Base-by-base conservation (phyloP, 164 flowering plant species). In the Stephania yunnanensis region DNA sequence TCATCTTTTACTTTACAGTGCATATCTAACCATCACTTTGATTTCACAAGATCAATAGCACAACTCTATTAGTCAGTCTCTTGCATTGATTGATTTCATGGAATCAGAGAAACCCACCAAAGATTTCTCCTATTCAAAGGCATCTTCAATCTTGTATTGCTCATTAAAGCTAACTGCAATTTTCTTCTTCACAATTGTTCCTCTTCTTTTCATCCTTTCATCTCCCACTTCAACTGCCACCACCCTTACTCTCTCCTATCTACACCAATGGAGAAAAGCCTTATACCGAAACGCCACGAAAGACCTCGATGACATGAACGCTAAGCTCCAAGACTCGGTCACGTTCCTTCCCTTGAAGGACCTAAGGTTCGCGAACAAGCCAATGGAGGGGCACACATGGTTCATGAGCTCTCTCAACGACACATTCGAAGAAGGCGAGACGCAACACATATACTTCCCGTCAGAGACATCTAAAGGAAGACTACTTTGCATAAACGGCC, bases 321-420 rank as follows among this genome's bases (percentile, higher is more conserved):
- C 80, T 19, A 89, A 76, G 76, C 90, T 91, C 36, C 85, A 85
- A 0, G 73, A 76, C 0, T 76, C 95, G 0, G 87, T 91, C 71
- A 92, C 96, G 3, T 92, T 92, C 73, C 90, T 92, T 70, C 98
- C 97, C 0, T 83, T 94, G 11, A 91, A 92, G 77, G 97, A 94
- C 80, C 76, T 89, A 22, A 80, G 92, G 2, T 93, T 66, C 77
- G 17, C 89, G 7, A 5, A 71, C 12, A 76, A 83, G 1, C 82
- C 95, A 36, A 78, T 78, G n/a, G 72, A 81, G 73, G 96, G 91
- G 31, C 94, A 94, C 82, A 92, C 97, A 4, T 94, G 96, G 97
- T 94, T 92, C 90, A 94, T 92, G 96, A 91, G 93, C 83, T 88
- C 97, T 58, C 45, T 86, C 81, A 77, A 85, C 58, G 94, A 92